Percentiles rank a stretch among this genome's conserved stretches.
Conservation (phyloP, 805 yeast species). For the Wickerhamomyces ciferrii region DNA sequence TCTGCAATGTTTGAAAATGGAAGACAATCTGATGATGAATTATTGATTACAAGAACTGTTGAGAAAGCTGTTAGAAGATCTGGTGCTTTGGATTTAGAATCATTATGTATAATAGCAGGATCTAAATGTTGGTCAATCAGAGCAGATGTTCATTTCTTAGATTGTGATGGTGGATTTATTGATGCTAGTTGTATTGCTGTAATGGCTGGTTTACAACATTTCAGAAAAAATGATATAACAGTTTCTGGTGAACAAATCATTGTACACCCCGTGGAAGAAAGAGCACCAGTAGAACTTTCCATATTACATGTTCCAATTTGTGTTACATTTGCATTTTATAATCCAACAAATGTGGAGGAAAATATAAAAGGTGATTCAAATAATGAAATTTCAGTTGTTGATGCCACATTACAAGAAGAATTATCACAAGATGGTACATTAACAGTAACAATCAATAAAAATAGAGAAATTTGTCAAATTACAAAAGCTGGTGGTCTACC, state of each 20-base stretch:
- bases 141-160: conserved; percentile 84
- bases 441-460: conserved; percentile 83
- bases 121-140: conserved; percentile 85
- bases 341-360: conserved; percentile 58
- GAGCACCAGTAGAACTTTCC: conserved; percentile 83
- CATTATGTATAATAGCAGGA: conserved; percentile 87
- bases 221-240: conserved; percentile 76
- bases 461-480: conserved; percentile 86
- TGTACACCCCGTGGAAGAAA: conserved; percentile 67
- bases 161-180: conserved; percentile 89
- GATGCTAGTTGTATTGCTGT: conserved; percentile 91
- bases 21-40: conserved; percentile 72
- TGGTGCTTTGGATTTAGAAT: conserved; percentile 86
- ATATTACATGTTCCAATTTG: conserved; percentile 88
- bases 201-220: conserved; percentile 79
- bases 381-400: conserved; percentile 60
- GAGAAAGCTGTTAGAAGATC: conserved; percentile 92
- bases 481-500: conserved; percentile 88
- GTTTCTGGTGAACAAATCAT: conserved; percentile 60
- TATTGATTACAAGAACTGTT: conserved; percentile 71
- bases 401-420: conserved; percentile 78
- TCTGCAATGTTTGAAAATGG: conserved; percentile 75
- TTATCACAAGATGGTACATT: conserved; percentile 68
- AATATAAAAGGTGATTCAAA: conserved; percentile 64
- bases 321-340: conserved; percentile 82